Conservation (phyloP, 1,139 yeast genomes). For the Candida mesenterica region DNA sequence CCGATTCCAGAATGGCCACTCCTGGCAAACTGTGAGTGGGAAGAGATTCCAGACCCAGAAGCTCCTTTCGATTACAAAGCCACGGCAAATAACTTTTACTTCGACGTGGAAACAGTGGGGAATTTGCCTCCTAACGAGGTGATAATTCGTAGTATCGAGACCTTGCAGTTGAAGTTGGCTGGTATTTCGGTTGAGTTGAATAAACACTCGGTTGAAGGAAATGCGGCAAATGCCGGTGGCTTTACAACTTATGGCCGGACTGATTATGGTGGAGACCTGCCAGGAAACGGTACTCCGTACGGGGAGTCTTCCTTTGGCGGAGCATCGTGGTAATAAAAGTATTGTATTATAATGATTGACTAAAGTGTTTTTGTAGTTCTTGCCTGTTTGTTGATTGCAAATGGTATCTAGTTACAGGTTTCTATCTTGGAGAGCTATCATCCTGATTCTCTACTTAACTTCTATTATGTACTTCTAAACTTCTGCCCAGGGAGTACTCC, state of each 20-base stretch:
- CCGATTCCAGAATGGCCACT: conserved; percentile 92
- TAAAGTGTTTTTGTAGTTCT: neutral
- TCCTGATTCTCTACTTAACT: too few species aligned
- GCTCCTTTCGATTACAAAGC: conserved; percentile 86
- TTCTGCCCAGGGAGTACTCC: too few species aligned
- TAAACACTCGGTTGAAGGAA: conserved; percentile 53
- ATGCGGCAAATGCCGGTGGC: conserved; percentile 42
- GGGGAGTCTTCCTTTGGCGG: conserved; percentile 50
- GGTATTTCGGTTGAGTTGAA: conserved; percentile 82
- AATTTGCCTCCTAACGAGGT: conserved; percentile 87
- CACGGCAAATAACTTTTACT: conserved; percentile 73
- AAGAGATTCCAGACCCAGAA: conserved; percentile 89
- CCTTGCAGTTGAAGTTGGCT: conserved; percentile 87
- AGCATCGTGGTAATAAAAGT: conserved; percentile 15
- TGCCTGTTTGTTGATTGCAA: too few species aligned
- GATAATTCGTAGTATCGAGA: conserved; percentile 76
- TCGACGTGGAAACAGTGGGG: conserved; percentile 92
- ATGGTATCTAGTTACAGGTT: too few species aligned
- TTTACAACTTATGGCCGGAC: conserved; percentile 53
- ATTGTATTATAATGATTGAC: neutral
- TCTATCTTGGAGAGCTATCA: too few species aligned
- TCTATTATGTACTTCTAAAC: too few species aligned
- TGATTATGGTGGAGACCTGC: conserved; percentile 33
- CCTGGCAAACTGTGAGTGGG: conserved; percentile 88
- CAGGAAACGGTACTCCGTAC: conserved; percentile 42